Evolutionary conservation across 139 green algal genomes (phyloP).

Genomic region (Ettlia oleoabundans): DNA sequence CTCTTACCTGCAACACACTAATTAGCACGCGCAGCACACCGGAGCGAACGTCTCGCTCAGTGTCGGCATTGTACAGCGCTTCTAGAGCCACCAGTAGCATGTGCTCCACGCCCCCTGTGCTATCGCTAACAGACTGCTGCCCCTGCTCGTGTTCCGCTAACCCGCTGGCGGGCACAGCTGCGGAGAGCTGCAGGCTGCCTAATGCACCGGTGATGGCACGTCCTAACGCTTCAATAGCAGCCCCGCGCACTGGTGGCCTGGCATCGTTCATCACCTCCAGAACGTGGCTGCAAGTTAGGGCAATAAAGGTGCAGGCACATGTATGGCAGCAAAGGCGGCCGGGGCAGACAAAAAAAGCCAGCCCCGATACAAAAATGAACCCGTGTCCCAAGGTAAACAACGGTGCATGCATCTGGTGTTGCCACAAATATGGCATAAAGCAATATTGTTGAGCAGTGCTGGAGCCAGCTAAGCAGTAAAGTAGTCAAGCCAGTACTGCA

Average conservation of each 20-base stretch:
- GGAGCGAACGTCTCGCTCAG: constrained; percentile 69
- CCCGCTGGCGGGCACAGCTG: neutral
- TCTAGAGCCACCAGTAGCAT: constrained; percentile 84
- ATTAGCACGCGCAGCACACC: constrained; percentile 77
- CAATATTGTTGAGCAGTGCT: no score
- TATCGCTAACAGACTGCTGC: constrained; percentile 1
- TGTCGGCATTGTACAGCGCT: constrained; percentile 66
- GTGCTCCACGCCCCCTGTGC: constrained; percentile 68
- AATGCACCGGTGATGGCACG: constrained; percentile 67
- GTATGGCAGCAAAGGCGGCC: no score
- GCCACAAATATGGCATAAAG: neutral
- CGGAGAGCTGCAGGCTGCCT: constrained; percentile 18
- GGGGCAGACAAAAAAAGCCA: neutral
- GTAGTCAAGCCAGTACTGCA: neutral
- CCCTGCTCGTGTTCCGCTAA: neutral
- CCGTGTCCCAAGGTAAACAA: no score
- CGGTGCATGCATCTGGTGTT: neutral
- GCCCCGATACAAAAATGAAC: no score
- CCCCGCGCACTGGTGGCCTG: constrained; percentile 51
- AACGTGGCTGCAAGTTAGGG: constrained; percentile 53
- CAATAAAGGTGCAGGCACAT: neutral
- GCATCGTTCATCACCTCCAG: constrained; percentile 68
- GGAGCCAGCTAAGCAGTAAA: neutral
- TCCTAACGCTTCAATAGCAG: constrained; percentile 74
- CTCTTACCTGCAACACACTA: constrained; percentile 70